Evolutionary conservation across 1,139 yeast species (phyloP), one percentile per base, ranked within the genome.

Genomic region (Geotrichum cucujoidarum): DNA sequence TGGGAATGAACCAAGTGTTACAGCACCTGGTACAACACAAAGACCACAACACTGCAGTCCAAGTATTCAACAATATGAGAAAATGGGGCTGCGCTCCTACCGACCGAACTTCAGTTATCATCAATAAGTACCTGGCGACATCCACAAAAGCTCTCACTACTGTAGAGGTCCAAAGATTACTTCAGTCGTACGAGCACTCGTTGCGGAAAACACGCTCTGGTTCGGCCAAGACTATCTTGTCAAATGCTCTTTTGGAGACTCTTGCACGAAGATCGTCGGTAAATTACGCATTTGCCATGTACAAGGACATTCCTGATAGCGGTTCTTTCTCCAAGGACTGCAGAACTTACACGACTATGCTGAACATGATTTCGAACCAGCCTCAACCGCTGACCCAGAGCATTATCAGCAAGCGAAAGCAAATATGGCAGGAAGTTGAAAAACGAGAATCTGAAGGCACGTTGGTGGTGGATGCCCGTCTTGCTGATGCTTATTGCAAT

Each of bases 61-160:
- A 46, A n/a, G 49, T 50, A 1, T 47, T 34, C 30, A 47, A 41
- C 22, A 47, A 40, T 29, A 20, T 50, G 46, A 47, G 44, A 21
- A 50, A 50, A 47, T 44, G 49, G 49, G 49, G 50, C 11, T 48
- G 49, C 20, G 17, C 40, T 2, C 43, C 47, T 5, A 50, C 46
- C 25, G 50, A 50, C 22, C 29, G 50, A 24, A 50, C 50, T 1
- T 34, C 40, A 6, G 43, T 48, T 13, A 44, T 50, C 21, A 30
- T 50, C 14, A 22, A 46, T 3, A 43, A 38, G 18, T 24, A 27
- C 8, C 33, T 37, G 4, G 34, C 25, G 2, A 11, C 20, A 16
- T 7, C 37, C 2, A 41, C 22, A 7, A 29, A 25, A 17, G 34
- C 25, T 18, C 32, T 47, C 36, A 22, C 35, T 14, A 31, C 30